phyloP scores from a whole-genome alignment of 1,284 basidiomycete genomes.

The Puccinia horiana region DNA sequence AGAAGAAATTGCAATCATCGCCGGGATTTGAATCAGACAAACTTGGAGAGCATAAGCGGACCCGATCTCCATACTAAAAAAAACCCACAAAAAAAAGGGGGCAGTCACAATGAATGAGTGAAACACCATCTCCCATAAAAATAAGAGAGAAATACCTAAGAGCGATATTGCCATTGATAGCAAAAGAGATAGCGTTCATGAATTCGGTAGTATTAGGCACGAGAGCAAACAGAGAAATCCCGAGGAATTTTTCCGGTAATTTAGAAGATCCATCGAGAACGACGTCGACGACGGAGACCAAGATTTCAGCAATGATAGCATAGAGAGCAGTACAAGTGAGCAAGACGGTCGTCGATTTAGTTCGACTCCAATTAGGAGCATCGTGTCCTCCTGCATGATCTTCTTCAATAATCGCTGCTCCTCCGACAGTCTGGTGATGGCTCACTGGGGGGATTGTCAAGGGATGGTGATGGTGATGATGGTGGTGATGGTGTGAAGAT shows the following conservation, averaged over 20 bases:
- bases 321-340: slow-evolving; percentile 88
- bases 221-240: slow-evolving; percentile 91
- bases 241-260: slow-evolving; percentile 96
- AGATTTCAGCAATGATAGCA: slow-evolving; percentile 90
- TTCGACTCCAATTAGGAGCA: slow-evolving; percentile 89
- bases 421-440: background rate
- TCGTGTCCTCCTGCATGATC: slow-evolving; percentile 72
- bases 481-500: background rate
- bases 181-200: slow-evolving; percentile 99
- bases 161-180: slow-evolving; percentile 94
- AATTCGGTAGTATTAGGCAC: slow-evolving; percentile 99
- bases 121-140: background rate
- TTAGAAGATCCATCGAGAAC: slow-evolving; percentile 74
- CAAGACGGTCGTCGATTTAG: slow-evolving; percentile 80
- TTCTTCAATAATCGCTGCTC: background rate
- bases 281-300: slow-evolving; percentile 94
- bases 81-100: background rate
- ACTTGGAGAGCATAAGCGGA: slow-evolving; percentile 98
- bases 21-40: slow-evolving; percentile 94
- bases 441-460: background rate
- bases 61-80: slow-evolving; percentile 91
- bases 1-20: slow-evolving; percentile 97
- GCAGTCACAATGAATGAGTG: background rate
- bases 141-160: slow-evolving; percentile 67
- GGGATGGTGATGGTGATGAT: background rate